Evolutionary conservation across 179 eudicot species (phyloP).

Genomic region (Pouteria campechiana): DNA sequence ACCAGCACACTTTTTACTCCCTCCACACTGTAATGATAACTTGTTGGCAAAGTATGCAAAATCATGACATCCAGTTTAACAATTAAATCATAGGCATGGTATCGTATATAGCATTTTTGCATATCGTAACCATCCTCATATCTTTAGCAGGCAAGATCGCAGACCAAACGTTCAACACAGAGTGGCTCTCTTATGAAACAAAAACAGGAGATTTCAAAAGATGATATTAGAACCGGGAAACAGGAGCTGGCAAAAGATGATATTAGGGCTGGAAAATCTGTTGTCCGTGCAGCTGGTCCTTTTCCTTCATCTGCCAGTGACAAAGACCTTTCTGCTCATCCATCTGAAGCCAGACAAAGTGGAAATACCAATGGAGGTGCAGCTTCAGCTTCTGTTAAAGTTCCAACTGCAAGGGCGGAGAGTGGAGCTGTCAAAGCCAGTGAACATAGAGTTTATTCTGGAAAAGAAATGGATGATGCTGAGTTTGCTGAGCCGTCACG

Average conservation of each 20-base stretch:
- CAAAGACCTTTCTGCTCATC: slow-evolving; percentile 20
- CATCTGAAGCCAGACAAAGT: slow-evolving; percentile 27
- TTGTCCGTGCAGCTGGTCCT: slow-evolving; percentile 23
- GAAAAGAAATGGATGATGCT: slow-evolving; percentile 50
- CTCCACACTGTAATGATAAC: too few relatives aligned
- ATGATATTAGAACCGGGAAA: slow-evolving; percentile 51
- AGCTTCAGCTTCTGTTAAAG: slow-evolving; percentile 29
- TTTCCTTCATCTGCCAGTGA: slow-evolving; percentile 31
- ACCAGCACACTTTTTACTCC: too few relatives aligned
- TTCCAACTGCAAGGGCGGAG: slow-evolving; percentile 34
- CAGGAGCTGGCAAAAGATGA: slow-evolving; percentile 69
- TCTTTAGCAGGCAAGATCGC: slow-evolving; percentile 32
- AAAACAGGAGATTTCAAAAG: slow-evolving; percentile 52
- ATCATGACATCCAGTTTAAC: too few relatives aligned
- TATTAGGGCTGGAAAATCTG: slow-evolving; percentile 38
- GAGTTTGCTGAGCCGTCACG: slow-evolving; percentile 50
- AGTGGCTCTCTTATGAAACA: slow-evolving; percentile 52
- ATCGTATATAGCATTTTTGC: too few relatives aligned
- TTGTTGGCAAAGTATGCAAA: too few relatives aligned
- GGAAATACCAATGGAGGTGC: slow-evolving; percentile 31
- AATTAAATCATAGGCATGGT: too few relatives aligned
- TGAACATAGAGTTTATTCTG: slow-evolving; percentile 32
- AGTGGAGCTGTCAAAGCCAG: slow-evolving; percentile 34
- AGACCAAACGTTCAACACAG: slow-evolving; percentile 45
- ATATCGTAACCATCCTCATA: too few relatives aligned